These are phyloP conservation scores for Spongispora temasekensis DNA, from an alignment of 1,284 basidiomycete genomes.

Conservation along the genomic window DNA sequence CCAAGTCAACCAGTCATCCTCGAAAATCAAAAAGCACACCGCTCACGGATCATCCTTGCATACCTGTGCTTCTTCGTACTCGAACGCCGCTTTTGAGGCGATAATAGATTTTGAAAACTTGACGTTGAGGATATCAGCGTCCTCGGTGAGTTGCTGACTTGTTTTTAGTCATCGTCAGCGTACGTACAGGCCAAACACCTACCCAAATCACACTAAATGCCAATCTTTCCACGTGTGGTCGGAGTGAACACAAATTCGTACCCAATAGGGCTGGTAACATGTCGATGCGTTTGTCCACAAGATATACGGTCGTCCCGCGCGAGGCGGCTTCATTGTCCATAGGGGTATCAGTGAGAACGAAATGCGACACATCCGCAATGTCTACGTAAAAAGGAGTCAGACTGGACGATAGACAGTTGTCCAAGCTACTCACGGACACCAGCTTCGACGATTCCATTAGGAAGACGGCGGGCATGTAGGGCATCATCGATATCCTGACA, in stretches of 20 bases:
- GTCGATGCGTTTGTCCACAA: slow-evolving; percentile 98
- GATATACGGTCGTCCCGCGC: slow-evolving; percentile 96
- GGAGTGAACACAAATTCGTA: slow-evolving; percentile 94
- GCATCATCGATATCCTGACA: slow-evolving; percentile 99
- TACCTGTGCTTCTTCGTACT: slow-evolving; percentile 95
- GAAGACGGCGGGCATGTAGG: slow-evolving; percentile 86
- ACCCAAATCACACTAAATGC: slow-evolving; percentile 99
- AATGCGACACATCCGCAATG: slow-evolving; percentile 98
- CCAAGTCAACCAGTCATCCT: background rate
- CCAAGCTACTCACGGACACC: slow-evolving; percentile 84
- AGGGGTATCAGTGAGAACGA: slow-evolving; percentile 90
- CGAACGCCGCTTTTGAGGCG: slow-evolving; percentile 95
- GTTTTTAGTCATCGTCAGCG: slow-evolving; percentile 3
- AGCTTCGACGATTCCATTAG: slow-evolving; percentile 96
- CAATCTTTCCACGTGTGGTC: slow-evolving; percentile 91
- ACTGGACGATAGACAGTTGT: background rate
- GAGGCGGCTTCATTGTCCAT: slow-evolving; percentile 98
- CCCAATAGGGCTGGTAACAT: slow-evolving; percentile 96
- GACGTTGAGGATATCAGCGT: slow-evolving; percentile 89
- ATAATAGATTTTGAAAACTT: slow-evolving; percentile 97
- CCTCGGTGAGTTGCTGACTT: slow-evolving; percentile 76
- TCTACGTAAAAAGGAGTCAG: slow-evolving; percentile 50
- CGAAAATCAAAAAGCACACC: background rate
- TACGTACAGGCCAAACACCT: slow-evolving; percentile 26
- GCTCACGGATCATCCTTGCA: slow-evolving; percentile 90